Base-by-base conservation (phyloP, 257 asterid species). In the Leptodermis oblonga region DNA sequence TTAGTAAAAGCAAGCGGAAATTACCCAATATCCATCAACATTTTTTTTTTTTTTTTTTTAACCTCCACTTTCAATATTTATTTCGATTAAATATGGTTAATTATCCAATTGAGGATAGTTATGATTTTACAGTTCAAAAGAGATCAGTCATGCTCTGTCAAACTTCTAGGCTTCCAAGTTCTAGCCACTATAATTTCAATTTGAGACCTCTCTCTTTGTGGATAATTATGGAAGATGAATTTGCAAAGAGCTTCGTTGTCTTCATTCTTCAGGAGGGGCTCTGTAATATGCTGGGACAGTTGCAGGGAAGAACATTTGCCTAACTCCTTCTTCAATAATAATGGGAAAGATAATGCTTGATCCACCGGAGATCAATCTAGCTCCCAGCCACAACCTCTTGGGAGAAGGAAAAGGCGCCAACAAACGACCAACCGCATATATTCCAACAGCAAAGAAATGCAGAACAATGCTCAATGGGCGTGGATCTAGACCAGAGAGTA, bases 331-430 rank as follows among this genome's bases (percentile, higher is more conserved):
- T n/a, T 84, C 86, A 66, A 73, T 79, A 51, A 82, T 73, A 31
- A 82, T 82, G 9, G 86, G 86, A 62, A 73, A 76, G 54, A 82
- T 82, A 42, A 82, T 79, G 58, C 76, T 73, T 28, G 80, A 76
- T 2, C 84, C 86, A 20, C 78, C 80, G 72, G 46, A 72, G 48
- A 79, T 73, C 58, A 84, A 73, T 81, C 79, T 69, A n/a, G 79
- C 86, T 33, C 82, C 86, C 28, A 79, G 75, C 88, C 84, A 84
- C 62, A 79, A 22, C 68, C 74, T 73, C 63, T 73, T 53, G 13
- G 78, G 84, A 61, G 86, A 79, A 63, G 88, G 88, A 72, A 77
- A 81, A 67, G 88, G 88, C 5, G 79, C n/a, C 26, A 84, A 72
- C 65, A 84, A 62, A 34, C 88, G 83, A 70, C 83, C 83, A 58